Conservation (phyloP, 768 basidiomycete species). For the Termitomyces heimii region DNA sequence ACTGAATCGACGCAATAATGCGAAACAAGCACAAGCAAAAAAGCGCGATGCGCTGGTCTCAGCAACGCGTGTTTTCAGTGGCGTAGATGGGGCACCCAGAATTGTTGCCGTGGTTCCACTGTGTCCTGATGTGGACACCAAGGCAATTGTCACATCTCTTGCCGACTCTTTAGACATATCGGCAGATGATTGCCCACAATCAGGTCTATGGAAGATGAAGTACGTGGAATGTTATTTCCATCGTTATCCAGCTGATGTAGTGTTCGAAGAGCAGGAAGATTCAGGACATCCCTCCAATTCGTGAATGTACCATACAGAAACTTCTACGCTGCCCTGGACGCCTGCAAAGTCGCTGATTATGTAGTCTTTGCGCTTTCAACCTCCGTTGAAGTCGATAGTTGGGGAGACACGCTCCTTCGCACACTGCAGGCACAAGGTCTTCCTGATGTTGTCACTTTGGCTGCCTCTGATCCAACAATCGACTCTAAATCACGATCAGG, state of each 20-base stretch:
- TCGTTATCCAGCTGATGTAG: background rate
- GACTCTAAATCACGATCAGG: constrained; percentile 61
- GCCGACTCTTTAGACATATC: constrained; percentile 53
- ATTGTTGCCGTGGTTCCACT: constrained; percentile 88
- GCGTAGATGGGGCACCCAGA: constrained; percentile 73
- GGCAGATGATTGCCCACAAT: constrained; percentile 42
- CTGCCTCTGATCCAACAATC: constrained; percentile 47
- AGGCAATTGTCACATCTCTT: constrained; percentile 47
- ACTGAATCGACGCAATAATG: constrained; percentile 74
- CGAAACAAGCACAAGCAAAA: constrained; percentile 73
- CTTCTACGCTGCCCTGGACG: constrained; percentile 78
- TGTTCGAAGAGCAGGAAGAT: constrained; percentile 66
- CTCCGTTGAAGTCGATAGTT: constrained; percentile 71
- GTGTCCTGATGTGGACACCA: constrained; percentile 55
- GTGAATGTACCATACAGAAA: constrained; percentile 66
- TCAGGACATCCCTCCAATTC: constrained; percentile 89
- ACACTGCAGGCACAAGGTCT: constrained; percentile 89
- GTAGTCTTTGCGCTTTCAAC: constrained; percentile 82
- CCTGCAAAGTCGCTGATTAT: constrained; percentile 86
- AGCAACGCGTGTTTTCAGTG: constrained; percentile 72
- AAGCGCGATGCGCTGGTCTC: constrained; percentile 67
- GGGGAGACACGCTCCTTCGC: constrained; percentile 85
- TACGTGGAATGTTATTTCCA: constrained; percentile 18
- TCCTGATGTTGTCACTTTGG: constrained; percentile 73
- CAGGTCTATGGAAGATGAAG: constrained; percentile 65